Conservation (phyloP, 2,329 filamentous ascomycete genomes). For the Stagonosporopsis chrysanthemi region DNA sequence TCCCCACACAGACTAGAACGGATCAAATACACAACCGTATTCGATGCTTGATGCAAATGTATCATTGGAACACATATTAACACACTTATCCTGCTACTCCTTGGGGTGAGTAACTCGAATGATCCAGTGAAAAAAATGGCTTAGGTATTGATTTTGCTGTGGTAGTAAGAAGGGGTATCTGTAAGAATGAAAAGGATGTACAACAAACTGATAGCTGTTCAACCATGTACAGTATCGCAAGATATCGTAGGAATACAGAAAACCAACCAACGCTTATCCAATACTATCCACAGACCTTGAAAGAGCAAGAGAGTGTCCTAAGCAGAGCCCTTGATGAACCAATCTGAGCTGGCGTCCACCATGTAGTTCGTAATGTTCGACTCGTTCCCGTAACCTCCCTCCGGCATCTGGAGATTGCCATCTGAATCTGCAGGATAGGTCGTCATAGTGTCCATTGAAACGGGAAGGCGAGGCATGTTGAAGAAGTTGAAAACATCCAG, state of each 20-base stretch:
- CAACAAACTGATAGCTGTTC: conserved; percentile 3
- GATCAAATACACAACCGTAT: background rate
- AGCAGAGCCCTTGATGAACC: conserved; percentile 61
- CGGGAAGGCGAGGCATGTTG: conserved; percentile 79
- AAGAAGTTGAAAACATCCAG: conserved; percentile 95
- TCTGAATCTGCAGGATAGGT: conserved; percentile 38
- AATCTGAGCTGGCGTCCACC: conserved; percentile 76
- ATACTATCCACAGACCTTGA: background rate
- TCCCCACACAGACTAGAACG: background rate
- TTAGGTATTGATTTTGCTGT: conserved; percentile 2
- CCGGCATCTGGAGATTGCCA: conserved; percentile 36
- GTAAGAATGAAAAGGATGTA: conserved; percentile 9
- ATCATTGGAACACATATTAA: background rate
- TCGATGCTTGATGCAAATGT: background rate
- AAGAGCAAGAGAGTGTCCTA: background rate
- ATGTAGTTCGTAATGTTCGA: conserved; percentile 82
- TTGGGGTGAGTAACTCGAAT: too few relatives aligned
- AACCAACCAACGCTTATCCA: conserved; percentile 2
- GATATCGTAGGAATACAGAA: background rate
- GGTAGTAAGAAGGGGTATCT: conserved; percentile 20
- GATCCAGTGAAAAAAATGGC: background rate
- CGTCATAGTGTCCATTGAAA: conserved; percentile 43
- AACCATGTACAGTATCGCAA: conserved; percentile 6
- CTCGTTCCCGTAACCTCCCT: conserved; percentile 60
- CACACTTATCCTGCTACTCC: background rate